These are phyloP conservation scores for Pichia membranifaciens DNA, from an alignment of 805 yeast genomes.

Conservation along the genomic window DNA sequence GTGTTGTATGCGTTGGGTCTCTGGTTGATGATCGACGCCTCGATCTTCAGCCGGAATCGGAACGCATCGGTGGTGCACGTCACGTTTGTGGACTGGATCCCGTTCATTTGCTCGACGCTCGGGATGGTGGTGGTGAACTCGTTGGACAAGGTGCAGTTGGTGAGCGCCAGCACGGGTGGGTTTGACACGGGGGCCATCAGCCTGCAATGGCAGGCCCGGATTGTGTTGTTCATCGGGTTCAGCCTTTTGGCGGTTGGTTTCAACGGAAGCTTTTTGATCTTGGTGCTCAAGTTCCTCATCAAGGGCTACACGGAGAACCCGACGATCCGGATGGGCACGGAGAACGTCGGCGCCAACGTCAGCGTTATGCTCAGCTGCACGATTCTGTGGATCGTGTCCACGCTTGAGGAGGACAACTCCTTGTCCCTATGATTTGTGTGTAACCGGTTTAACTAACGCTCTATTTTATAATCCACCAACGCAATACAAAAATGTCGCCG, in stretches of 20 bases:
- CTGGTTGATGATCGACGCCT: slow-evolving; percentile 86
- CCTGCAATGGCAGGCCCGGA: slow-evolving; percentile 88
- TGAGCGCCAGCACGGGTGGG: slow-evolving; percentile 18
- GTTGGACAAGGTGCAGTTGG: slow-evolving; percentile 55
- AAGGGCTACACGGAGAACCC: slow-evolving; percentile 73
- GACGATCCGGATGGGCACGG: slow-evolving; percentile 89
- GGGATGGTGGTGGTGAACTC: slow-evolving; percentile 84
- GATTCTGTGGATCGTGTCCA: slow-evolving; percentile 88
- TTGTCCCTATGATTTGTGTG: slow-evolving; percentile 52
- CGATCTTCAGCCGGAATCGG: slow-evolving; percentile 74
- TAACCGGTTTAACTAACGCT: not conserved
- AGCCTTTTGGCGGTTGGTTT: slow-evolving; percentile 90
- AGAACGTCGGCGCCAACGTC: slow-evolving; percentile 75
- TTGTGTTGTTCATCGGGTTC: slow-evolving; percentile 86
- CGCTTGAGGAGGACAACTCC: slow-evolving; percentile 92
- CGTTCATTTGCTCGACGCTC: slow-evolving; percentile 76
- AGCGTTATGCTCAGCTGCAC: slow-evolving; percentile 85
- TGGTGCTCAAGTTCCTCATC: slow-evolving; percentile 76
- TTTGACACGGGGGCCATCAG: slow-evolving; percentile 29
- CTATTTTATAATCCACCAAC: not conserved
- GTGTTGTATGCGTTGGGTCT: slow-evolving; percentile 78
- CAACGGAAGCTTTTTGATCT: slow-evolving; percentile 85
- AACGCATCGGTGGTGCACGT: slow-evolving; percentile 86
- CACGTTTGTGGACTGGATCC: slow-evolving; percentile 93
- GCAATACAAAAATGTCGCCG: no score